phyloP scores from a whole-genome alignment of 2,329 filamentous ascomycete species.

The Cladosporium colombiae region DNA sequence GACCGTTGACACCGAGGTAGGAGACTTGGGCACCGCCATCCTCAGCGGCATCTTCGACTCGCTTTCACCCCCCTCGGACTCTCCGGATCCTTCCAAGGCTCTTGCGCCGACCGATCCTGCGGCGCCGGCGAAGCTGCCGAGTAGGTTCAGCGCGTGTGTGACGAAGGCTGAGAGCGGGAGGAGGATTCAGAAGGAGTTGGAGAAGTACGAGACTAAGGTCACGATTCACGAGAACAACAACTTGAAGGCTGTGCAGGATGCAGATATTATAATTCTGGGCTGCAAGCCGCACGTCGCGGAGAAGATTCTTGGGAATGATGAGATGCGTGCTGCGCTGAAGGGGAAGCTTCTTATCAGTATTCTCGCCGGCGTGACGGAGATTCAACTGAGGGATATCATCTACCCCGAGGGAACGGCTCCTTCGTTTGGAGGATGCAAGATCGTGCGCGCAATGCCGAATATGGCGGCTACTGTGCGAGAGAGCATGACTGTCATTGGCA shows the following conservation, averaged over 20 bases:
- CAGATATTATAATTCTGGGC: conserved; percentile 73
- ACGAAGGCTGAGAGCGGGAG: conserved; percentile 68
- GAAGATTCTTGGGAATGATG: conserved; percentile 65
- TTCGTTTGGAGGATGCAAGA: conserved; percentile 57
- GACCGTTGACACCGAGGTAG: conserved; percentile 44
- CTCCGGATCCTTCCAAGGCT: conserved; percentile 35
- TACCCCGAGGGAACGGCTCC: conserved; percentile 56
- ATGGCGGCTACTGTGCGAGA: conserved; percentile 77
- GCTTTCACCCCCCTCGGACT: conserved; percentile 48
- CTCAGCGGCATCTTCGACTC: conserved; percentile 76
- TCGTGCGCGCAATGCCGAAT: conserved; percentile 84
- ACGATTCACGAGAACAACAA: conserved; percentile 73
- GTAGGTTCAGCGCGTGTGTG: conserved; percentile 79
- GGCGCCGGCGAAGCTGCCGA: conserved; percentile 62
- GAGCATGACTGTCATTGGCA: conserved; percentile 76
- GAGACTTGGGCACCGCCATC: conserved; percentile 84
- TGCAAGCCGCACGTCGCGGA: conserved; percentile 79
- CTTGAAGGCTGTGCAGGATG: conserved; percentile 63
- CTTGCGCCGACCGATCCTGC: conserved; percentile 36
- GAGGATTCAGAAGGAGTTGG: conserved; percentile 66
- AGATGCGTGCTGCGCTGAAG: conserved; percentile 70
- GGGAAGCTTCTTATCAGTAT: conserved; percentile 84
- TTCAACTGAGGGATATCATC: conserved; percentile 66
- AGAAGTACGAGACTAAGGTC: conserved; percentile 62
- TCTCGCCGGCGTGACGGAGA: conserved; percentile 71